Evolutionary conservation across 345 rosid species (phyloP).

Genomic region (Garcia nutans): DNA sequence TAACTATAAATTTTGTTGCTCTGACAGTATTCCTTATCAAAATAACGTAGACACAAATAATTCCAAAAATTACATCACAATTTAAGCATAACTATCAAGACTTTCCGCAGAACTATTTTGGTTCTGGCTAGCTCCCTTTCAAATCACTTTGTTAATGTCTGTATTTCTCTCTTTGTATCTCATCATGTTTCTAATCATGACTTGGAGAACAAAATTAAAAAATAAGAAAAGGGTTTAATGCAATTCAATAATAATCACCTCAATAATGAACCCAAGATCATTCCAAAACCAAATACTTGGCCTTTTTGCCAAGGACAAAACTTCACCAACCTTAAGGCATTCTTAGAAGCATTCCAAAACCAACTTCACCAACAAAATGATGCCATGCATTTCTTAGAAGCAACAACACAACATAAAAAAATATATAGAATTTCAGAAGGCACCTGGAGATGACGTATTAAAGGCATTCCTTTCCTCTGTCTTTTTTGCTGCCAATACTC

Average conservation of each 20-base stretch:
- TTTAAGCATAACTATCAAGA: neutral
- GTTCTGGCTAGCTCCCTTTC: neutral
- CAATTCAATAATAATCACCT: neutral
- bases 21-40: too few relatives aligned
- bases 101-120: neutral
- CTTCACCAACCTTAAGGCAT: neutral
- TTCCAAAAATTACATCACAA: too few relatives aligned
- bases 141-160: too few relatives aligned
- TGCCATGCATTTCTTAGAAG: neutral
- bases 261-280: neutral
- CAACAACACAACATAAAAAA: neutral
- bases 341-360: too few relatives aligned
- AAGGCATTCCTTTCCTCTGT: conserved; percentile 75
- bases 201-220: neutral
- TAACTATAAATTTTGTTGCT: neutral
- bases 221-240: neutral
- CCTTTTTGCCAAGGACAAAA: neutral
- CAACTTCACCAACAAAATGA: too few relatives aligned
- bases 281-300: neutral
- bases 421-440: conserved; percentile 13
- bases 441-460: conserved; percentile 97
- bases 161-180: too few relatives aligned
- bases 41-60: too few relatives aligned
- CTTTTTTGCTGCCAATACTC: conserved; percentile 83
- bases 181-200: too few relatives aligned